These are phyloP conservation scores for Phytophthora agathidicida DNA, from an alignment of 352 stramenopile species.

Conservation along the genomic window DNA sequence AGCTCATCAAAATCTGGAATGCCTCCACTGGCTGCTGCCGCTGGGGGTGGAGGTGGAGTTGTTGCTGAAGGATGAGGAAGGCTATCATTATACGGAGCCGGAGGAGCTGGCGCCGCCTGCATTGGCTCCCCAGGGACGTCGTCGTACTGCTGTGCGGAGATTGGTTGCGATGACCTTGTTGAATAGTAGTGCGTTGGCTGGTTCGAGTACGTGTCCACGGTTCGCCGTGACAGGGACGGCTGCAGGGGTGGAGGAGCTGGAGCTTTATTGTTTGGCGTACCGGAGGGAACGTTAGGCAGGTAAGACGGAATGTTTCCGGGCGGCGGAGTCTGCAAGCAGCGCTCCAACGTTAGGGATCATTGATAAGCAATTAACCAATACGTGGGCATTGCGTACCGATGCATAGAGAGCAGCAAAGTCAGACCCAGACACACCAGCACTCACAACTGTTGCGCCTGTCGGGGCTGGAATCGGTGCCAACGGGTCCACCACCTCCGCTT, in stretches of 20 bases:
- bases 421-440: constrained; percentile 83
- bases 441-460: constrained; percentile 82
- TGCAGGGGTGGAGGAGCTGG: constrained; percentile 17
- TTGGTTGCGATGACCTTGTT: constrained; percentile 15
- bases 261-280: constrained; percentile 23
- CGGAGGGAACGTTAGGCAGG: constrained; percentile 46
- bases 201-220: constrained; percentile 46
- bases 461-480: constrained; percentile 91
- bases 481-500: constrained; percentile 75
- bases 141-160: constrained; percentile 17
- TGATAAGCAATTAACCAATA: neutral
- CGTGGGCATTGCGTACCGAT: constrained; percentile 41
- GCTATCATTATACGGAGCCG: constrained; percentile 11
- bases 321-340: constrained; percentile 41
- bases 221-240: constrained; percentile 39
- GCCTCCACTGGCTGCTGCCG: constrained; percentile 32
- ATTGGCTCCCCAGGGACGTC: constrained; percentile 7
- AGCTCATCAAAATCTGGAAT: constrained; percentile 94
- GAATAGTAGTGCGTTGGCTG: constrained; percentile 44
- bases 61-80: constrained; percentile 11
- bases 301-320: constrained; percentile 51
- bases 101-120: constrained; percentile 12
- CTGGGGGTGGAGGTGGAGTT: constrained; percentile 10
- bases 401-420: constrained; percentile 78
- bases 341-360: constrained; percentile 1